Evolutionary conservation across 2,329 filamentous ascomycete genomes (phyloP), one percentile per base, ranked within the genome.

Genomic region (Immersiporthe knoxdaviesiana): DNA sequence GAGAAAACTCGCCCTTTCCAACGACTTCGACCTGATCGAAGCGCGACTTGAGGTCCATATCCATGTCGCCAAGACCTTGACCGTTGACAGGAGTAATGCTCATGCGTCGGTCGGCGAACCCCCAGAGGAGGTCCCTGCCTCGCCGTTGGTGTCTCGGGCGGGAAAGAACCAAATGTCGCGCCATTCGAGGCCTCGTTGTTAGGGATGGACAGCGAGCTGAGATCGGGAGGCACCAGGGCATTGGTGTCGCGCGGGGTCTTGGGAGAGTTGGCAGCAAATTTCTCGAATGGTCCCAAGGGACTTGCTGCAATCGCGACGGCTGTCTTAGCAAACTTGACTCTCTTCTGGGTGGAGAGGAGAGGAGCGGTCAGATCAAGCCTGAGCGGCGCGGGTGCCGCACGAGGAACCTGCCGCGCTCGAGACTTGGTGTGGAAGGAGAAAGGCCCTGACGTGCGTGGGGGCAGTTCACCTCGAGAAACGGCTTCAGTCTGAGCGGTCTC

Each of bases 1-100:
- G 88, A 0, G 96, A 98, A 77, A 99, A 99, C 78, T 97, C 95
- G 69, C 96, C 96, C 70, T 90, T 90, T 62, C 95, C 95, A 73
- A 95, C 87, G 70, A 90, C 85, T 74, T 93, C 92, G 16, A 97
- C 91, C 70, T 91, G 92, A 67, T 91, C 89, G 77, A 99, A 99
- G 66, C 92, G 89, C 3, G 88, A 86, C 16, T 88, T 88, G 65
- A 97, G 82, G 65, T 87, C 88, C 30, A 89, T 87, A 76, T 98
- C 95, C 21, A 95, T 86, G 71, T 97, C 90, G 60, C 88, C 88
- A 44, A 88, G 86, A n/a, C 87, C 87, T 68, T 91, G 87, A 10
- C 86, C 88, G 73, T 92, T 91, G 66, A 94, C 85, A 1, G 91
- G 87, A 5, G 90, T 91, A 58, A 92, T 89, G 74, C 90, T 88